Evolutionary conservation across 495 filamentous ascomycete species (phyloP).

Genomic region (Amniculicola lignicola): DNA sequence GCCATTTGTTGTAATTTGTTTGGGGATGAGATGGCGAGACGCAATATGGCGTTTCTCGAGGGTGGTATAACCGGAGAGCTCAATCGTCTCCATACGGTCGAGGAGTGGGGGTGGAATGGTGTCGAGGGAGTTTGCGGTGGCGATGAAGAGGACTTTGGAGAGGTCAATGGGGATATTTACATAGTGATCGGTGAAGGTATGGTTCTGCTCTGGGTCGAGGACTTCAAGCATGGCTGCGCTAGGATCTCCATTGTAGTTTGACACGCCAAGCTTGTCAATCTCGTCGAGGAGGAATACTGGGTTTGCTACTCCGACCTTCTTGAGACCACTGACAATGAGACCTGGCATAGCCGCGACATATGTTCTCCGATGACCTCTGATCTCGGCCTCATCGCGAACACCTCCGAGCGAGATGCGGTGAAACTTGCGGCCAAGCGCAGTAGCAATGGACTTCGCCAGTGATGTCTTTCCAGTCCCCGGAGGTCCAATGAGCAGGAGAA

Average conservation of each 20-base stretch:
- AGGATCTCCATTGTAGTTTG: conserved; percentile 93
- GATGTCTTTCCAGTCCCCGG: conserved; percentile 97
- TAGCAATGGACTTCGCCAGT: conserved; percentile 88
- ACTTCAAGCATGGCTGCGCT: conserved; percentile 99
- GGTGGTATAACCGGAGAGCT: conserved; percentile 90
- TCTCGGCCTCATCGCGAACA: conserved; percentile 94
- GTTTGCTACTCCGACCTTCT: conserved; percentile 94
- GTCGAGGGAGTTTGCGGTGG: conserved; percentile 94
- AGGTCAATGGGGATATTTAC: conserved; percentile 94
- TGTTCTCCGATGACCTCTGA: conserved; percentile 89
- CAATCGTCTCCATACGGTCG: conserved; percentile 94
- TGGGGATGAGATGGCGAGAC: conserved; percentile 86
- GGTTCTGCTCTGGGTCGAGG: conserved; percentile 95
- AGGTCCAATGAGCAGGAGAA: conserved; percentile 88
- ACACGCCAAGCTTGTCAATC: conserved; percentile 93
- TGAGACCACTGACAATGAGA: conserved; percentile 86
- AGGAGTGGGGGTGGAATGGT: conserved; percentile 94
- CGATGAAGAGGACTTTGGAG: conserved; percentile 95
- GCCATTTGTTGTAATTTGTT: conserved; percentile 82
- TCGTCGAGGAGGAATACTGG: conserved; percentile 97
- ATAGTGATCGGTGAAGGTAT: conserved; percentile 94
- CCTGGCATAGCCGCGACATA: conserved; percentile 99
- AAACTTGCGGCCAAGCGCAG: conserved; percentile 90
- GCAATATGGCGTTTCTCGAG: conserved; percentile 98
- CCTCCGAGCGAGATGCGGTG: conserved; percentile 96